Conservation (phyloP, 805 yeast species). For the Myxozyma neotropica region DNA sequence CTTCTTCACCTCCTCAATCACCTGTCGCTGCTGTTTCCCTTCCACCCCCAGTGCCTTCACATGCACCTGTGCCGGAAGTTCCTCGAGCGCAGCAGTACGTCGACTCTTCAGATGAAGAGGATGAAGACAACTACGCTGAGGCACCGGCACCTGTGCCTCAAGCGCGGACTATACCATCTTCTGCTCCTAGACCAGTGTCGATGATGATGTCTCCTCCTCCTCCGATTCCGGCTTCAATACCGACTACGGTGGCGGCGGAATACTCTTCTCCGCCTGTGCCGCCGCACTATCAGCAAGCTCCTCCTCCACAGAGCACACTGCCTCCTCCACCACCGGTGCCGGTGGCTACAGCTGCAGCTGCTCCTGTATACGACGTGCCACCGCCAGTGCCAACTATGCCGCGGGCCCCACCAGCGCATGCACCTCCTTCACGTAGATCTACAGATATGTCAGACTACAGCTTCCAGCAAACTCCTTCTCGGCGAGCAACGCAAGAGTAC, state of each 20-base stretch:
- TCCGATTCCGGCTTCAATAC: conserved; percentile 22
- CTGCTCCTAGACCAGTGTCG: conserved; percentile 22
- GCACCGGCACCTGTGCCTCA: neutral
- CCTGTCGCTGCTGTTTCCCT: neutral
- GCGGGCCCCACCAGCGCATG: neutral
- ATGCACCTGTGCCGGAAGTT: neutral
- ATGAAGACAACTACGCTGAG: neutral
- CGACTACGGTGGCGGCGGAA: neutral
- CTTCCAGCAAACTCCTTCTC: neutral
- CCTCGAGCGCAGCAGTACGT: neutral
- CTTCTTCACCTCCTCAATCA: neutral
- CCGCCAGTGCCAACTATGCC: conserved; percentile 26
- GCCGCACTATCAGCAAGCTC: conserved; percentile 1
- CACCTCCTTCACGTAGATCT: conserved; percentile 1
- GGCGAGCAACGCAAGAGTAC: neutral
- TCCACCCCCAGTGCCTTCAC: conserved; percentile 4
- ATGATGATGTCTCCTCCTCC: conserved; percentile 27
- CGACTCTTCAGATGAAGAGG: conserved; percentile 13
- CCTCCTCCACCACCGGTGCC: conserved; percentile 27
- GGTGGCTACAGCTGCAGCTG: conserved; percentile 23
- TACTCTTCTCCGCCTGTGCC: neutral
- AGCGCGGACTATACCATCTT: conserved; percentile 23
- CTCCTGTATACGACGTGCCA: conserved; percentile 2
- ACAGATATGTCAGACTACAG: conserved; percentile 12
- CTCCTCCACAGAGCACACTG: conserved; percentile 23